A percentile compares a stretch with the other conserved stretches of the same genome.
These are phyloP conservation scores for Xerocomellus intermedius DNA, from an alignment of 768 basidiomycete genomes.

Conservation along the genomic window DNA sequence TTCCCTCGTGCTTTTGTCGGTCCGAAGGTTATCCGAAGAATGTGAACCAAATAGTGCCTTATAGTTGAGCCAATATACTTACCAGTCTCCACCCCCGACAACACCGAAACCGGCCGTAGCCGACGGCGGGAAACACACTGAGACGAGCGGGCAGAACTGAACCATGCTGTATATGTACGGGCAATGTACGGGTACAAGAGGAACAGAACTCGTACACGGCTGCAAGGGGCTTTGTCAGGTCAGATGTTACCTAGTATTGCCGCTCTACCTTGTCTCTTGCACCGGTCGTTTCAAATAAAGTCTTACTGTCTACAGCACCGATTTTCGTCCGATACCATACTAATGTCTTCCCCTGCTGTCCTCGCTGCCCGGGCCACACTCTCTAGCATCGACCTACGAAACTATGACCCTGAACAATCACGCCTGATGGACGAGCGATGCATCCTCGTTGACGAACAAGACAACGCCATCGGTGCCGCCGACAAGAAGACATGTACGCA, in stretches of 20 bases:
- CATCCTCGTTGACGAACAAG: constrained; percentile 87
- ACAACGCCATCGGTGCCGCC: constrained; percentile 77
- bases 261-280: no score
- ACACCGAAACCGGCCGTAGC: no score
- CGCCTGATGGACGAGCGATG: constrained; percentile 95
- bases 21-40: constrained; percentile 5
- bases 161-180: no score
- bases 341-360: constrained; percentile 61
- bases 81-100: no score
- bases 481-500: constrained; percentile 94
- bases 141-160: no score
- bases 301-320: no score
- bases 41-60: background rate
- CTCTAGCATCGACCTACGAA: constrained; percentile 72
- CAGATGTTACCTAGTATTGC: no score
- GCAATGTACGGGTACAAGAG: no score
- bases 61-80: background rate
- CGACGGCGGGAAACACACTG: no score
- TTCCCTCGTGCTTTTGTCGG: constrained; percentile 1
- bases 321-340: constrained; percentile 6
- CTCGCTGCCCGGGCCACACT: constrained; percentile 61
- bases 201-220: no score
- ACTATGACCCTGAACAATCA: constrained; percentile 91
- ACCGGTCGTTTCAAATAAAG: no score
- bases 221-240: no score